Conservation (phyloP, 2,329 filamentous ascomycete species). For the Botryosphaeria dothidea region DNA sequence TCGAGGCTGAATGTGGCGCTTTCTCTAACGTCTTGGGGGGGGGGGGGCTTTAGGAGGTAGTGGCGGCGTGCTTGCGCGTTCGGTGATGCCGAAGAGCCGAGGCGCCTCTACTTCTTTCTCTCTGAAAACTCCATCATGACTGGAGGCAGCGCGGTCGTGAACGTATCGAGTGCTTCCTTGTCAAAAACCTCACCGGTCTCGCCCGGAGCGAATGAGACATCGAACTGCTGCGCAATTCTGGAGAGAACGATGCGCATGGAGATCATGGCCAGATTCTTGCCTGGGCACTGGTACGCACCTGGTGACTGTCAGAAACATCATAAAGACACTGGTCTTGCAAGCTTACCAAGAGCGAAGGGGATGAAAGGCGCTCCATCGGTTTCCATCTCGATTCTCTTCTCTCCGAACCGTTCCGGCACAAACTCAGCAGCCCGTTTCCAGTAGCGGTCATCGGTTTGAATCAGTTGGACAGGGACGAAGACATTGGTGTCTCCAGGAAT, state of each 20-base stretch:
- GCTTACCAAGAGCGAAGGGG: constrained; percentile 4
- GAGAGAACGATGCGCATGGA: constrained; percentile 67
- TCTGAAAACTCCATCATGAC: neutral
- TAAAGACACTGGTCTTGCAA: neutral
- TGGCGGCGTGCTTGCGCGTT: too few species aligned
- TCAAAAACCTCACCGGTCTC: constrained; percentile 37
- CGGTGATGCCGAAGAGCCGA: too few species aligned
- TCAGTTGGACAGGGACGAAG: constrained; percentile 28
- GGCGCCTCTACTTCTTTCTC: neutral
- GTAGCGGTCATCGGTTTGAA: constrained; percentile 28
- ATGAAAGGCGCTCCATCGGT: constrained; percentile 26
- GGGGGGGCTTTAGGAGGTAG: too few species aligned
- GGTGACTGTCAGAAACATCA: constrained; percentile 31
- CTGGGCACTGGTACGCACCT: constrained; percentile 70
- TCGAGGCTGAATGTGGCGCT: too few species aligned
- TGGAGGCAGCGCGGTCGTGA: neutral
- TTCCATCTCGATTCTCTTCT: constrained; percentile 32
- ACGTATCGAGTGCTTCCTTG: constrained; percentile 38
- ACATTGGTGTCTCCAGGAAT: constrained; percentile 35
- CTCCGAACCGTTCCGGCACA: constrained; percentile 33
- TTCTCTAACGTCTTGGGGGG: too few species aligned
- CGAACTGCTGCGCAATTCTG: constrained; percentile 62
- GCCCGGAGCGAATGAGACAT: constrained; percentile 47
- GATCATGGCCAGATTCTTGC: constrained; percentile 67
- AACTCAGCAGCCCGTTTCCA: constrained; percentile 25